phyloP scores from a whole-genome alignment of 495 filamentous ascomycete species.

The Penicillium taxi region DNA sequence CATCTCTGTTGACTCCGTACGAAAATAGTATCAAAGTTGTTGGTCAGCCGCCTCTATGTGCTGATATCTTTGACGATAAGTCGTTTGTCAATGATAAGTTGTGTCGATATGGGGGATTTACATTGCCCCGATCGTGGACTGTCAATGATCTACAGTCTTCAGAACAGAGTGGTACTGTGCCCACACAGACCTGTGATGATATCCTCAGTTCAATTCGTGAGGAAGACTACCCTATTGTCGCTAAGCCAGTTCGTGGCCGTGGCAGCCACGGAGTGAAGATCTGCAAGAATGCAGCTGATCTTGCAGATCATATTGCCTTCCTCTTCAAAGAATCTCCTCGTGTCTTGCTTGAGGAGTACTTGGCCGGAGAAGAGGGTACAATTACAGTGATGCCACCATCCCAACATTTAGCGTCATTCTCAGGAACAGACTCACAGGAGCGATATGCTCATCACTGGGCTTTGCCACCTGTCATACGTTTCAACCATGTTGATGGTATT shows the following conservation, averaged over 20 bases:
- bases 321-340: constrained; percentile 20
- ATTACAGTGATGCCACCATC: constrained; percentile 32
- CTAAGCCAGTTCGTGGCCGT: constrained; percentile 20
- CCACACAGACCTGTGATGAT: neutral
- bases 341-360: constrained; percentile 28
- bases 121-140: constrained; percentile 15
- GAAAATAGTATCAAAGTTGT: constrained; percentile 16
- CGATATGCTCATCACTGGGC: constrained; percentile 20
- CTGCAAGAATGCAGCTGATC: constrained; percentile 13
- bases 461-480: constrained; percentile 25
- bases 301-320: constrained; percentile 13
- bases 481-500: constrained; percentile 28
- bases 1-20: constrained; percentile 9
- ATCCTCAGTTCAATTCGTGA: constrained; percentile 4
- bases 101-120: constrained; percentile 10
- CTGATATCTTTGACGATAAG: constrained; percentile 31
- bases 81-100: constrained; percentile 24
- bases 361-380: constrained; percentile 31
- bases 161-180: neutral
- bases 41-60: constrained; percentile 26
- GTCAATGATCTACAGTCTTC: constrained; percentile 4
- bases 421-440: constrained; percentile 1
- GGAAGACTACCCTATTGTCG: constrained; percentile 21
- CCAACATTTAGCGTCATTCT: neutral
- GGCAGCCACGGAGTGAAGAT: constrained; percentile 28